These are phyloP conservation scores for Aspergillus sp. DNA, from an alignment of 2,329 filamentous ascomycete genomes.

Conservation along the genomic window DNA sequence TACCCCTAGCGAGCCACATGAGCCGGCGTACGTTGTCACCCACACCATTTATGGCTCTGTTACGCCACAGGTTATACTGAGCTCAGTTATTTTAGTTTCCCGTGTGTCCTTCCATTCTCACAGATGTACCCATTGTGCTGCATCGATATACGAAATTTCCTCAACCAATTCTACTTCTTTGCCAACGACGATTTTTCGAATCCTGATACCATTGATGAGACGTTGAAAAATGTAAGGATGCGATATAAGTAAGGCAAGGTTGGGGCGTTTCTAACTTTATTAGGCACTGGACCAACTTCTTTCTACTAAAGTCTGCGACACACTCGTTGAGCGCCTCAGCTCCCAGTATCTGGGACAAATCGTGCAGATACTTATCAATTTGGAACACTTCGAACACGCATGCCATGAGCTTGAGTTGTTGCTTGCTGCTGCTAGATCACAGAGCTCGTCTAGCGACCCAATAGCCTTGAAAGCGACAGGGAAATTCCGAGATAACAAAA, in stretches of 20 bases:
- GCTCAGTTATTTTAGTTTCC: slow-evolving; percentile 61
- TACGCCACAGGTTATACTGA: background rate
- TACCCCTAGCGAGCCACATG: slow-evolving; percentile 74
- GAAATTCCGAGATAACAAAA: slow-evolving; percentile 85
- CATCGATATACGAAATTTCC: slow-evolving; percentile 95
- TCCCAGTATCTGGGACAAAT: slow-evolving; percentile 97
- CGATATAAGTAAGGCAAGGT: too few relatives aligned
- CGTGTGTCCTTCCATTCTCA: slow-evolving; percentile 93
- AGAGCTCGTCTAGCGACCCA: slow-evolving; percentile 73
- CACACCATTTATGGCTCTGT: background rate
- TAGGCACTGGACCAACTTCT: slow-evolving; percentile 93
- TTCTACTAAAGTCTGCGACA: slow-evolving; percentile 86
- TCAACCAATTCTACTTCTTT: slow-evolving; percentile 98
- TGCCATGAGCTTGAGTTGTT: slow-evolving; percentile 86
- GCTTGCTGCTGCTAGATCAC: slow-evolving; percentile 79
- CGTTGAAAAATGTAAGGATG: slow-evolving; percentile 67
- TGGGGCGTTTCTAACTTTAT: slow-evolving; percentile 14
- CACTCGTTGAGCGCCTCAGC: slow-evolving; percentile 80
- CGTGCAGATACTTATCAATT: slow-evolving; percentile 95
- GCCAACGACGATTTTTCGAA: slow-evolving; percentile 95
- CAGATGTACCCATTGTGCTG: slow-evolving; percentile 99
- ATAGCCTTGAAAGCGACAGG: slow-evolving; percentile 80
- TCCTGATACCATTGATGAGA: slow-evolving; percentile 85
- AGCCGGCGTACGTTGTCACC: slow-evolving; percentile 63
- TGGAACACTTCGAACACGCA: slow-evolving; percentile 94